phyloP scores from a whole-genome alignment of 108 stramenopile species.

The Fistulifera pelliculosa region DNA sequence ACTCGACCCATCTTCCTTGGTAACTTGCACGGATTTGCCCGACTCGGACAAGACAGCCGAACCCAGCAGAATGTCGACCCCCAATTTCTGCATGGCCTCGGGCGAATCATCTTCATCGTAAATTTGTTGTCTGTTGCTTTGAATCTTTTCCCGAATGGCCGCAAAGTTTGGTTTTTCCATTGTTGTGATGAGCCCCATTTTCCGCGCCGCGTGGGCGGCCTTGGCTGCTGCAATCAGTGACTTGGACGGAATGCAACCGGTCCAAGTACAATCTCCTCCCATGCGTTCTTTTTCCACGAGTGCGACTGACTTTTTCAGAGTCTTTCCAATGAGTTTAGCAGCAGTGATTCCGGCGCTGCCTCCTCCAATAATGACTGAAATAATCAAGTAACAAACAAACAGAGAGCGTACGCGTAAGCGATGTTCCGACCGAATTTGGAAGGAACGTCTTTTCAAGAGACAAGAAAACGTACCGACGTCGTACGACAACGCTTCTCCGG shows the following conservation, averaged over 20 bases:
- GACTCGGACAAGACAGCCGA: constrained; percentile 30
- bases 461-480: too few relatives aligned
- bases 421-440: too few relatives aligned
- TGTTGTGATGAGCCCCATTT: constrained; percentile 51
- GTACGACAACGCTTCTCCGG: too few relatives aligned
- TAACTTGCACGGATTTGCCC: constrained; percentile 44
- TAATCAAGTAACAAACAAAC: too few relatives aligned
- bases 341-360: constrained; percentile 73
- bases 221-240: constrained; percentile 71
- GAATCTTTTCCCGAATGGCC: constrained; percentile 71
- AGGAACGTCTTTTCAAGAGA: too few relatives aligned
- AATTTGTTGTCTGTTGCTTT: constrained; percentile 51
- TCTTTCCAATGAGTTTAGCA: constrained; percentile 58
- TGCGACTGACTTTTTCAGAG: constrained; percentile 60
- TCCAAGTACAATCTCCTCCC: constrained; percentile 87
- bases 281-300: constrained; percentile 78
- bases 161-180: constrained; percentile 73
- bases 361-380: constrained; percentile 57
- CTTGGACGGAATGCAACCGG: constrained; percentile 89
- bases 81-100: constrained; percentile 37
- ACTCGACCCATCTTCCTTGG: constrained; percentile 9
- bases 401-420: too few relatives aligned
- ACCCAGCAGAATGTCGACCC: constrained; percentile 58
- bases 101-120: constrained; percentile 55
- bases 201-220: constrained; percentile 35